Conservation (phyloP, 23 red algal genomes). For the Agarophyton chilense region DNA sequence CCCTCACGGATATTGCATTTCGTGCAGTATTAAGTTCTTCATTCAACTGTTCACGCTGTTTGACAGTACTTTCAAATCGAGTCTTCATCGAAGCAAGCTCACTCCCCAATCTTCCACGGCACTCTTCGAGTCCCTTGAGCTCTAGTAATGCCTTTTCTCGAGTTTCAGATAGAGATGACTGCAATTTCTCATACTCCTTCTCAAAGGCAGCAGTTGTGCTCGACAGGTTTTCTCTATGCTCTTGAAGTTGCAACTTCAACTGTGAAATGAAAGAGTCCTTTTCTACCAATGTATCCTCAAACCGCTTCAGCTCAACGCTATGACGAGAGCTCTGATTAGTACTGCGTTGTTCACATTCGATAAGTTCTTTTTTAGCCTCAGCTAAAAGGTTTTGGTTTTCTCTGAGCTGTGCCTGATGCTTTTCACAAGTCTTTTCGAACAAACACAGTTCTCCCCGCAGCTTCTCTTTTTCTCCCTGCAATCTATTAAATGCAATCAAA, state of each 20-base stretch:
- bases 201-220: background rate
- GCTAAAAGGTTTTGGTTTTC: conserved; percentile 1
- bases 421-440: background rate
- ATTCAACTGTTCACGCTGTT: background rate
- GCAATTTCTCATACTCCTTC: background rate
- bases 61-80: background rate
- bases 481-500: background rate
- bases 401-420: background rate
- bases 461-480: background rate
- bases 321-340: background rate
- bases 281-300: background rate
- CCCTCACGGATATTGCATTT: background rate
- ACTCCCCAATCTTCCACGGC: background rate
- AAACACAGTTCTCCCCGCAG: background rate
- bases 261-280: conserved; percentile 11
- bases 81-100: background rate
- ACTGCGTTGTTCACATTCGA: background rate
- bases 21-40: background rate
- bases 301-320: background rate
- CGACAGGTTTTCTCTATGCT: background rate
- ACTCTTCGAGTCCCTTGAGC: background rate
- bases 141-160: background rate
- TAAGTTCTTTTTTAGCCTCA: background rate
- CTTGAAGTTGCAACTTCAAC: background rate
- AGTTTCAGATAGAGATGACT: background rate